A percentile compares a stretch with the other conserved stretches of the same genome.
These are phyloP conservation scores for Porcisia hertigi DNA, from an alignment of 208 protist genomes.

Conservation along the genomic window DNA sequence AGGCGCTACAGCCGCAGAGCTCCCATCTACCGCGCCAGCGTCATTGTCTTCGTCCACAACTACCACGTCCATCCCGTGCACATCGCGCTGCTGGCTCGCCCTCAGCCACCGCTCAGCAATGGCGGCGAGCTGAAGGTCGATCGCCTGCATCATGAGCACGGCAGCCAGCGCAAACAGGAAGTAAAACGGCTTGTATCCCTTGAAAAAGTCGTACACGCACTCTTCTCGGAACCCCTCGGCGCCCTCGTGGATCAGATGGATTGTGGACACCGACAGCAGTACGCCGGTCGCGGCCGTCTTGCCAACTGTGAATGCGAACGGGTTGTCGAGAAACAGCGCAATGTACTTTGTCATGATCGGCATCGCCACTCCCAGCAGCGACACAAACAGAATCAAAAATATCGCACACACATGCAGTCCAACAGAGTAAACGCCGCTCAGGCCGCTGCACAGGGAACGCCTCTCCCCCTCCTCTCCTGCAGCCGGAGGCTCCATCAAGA, in stretches of 20 bases:
- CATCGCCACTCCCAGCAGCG: slow-evolving; percentile 44
- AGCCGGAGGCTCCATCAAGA: background rate
- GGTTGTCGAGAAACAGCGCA: slow-evolving; percentile 28
- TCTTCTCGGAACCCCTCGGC: slow-evolving; percentile 31
- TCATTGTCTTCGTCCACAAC: background rate
- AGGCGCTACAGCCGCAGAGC: background rate
- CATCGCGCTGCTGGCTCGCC: background rate
- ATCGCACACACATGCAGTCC: slow-evolving; percentile 50
- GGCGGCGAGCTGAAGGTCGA: slow-evolving; percentile 42
- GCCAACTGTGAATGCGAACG: slow-evolving; percentile 45
- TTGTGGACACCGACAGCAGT: slow-evolving; percentile 48
- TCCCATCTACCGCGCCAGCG: background rate
- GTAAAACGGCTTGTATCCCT: slow-evolving; percentile 38
- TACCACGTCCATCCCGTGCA: background rate
- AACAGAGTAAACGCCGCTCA: slow-evolving; percentile 36
- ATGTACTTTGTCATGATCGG: slow-evolving; percentile 55
- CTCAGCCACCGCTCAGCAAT: slow-evolving; percentile 43
- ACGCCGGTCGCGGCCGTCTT: slow-evolving; percentile 61
- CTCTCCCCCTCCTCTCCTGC: slow-evolving; percentile 3
- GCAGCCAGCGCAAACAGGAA: slow-evolving; percentile 58
- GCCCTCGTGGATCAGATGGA: slow-evolving; percentile 57
- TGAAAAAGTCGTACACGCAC: slow-evolving; percentile 34
- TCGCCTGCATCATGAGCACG: slow-evolving; percentile 56
- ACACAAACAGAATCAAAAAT: slow-evolving; percentile 53
- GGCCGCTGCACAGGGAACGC: slow-evolving; percentile 30